Percentiles rank a stretch among this genome's conserved stretches.
These are phyloP conservation scores for Penicillium janthinellum DNA, from an alignment of 2,329 filamentous ascomycete species.

Conservation along the genomic window DNA sequence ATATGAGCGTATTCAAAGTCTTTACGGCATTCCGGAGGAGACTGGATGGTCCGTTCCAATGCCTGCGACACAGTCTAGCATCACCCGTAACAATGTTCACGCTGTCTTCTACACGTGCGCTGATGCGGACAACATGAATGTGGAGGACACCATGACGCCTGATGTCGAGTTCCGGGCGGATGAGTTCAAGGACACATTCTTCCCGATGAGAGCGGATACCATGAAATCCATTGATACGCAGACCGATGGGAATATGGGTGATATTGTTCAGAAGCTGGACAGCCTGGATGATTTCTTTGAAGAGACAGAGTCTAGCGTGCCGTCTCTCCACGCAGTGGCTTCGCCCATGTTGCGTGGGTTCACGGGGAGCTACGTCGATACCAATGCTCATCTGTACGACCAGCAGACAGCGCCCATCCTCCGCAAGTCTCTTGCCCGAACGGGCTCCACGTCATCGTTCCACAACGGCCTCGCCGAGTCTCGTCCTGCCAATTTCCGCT, in stretches of 20 bases:
- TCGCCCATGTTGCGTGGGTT: constrained; percentile 50
- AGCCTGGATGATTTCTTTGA: constrained; percentile 83
- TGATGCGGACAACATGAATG: constrained; percentile 61
- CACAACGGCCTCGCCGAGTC: constrained; percentile 84
- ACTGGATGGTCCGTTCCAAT: constrained; percentile 96
- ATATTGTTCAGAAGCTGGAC: constrained; percentile 77
- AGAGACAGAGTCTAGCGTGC: constrained; percentile 62
- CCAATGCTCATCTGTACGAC: constrained; percentile 82
- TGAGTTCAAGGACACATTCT: constrained; percentile 77
- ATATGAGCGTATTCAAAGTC: constrained; percentile 88
- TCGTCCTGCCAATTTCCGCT: constrained; percentile 59
- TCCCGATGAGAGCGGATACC: constrained; percentile 79
- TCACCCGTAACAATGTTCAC: constrained; percentile 88
- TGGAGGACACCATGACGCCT: constrained; percentile 67
- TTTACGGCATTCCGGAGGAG: constrained; percentile 95
- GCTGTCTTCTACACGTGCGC: constrained; percentile 95
- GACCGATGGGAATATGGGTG: constrained; percentile 68
- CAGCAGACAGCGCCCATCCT: constrained; percentile 90
- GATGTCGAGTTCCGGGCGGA: constrained; percentile 93
- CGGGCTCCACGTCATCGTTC: constrained; percentile 72
- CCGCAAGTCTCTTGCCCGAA: constrained; percentile 74
- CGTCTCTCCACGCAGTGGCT: constrained; percentile 49
- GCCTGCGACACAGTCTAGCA: constrained; percentile 83
- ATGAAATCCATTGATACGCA: constrained; percentile 83
- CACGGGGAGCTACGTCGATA: constrained; percentile 67